These are phyloP conservation scores for Chrysosporium queenslandicum DNA, from an alignment of 2,329 filamentous ascomycete species.

Conservation along the genomic window DNA sequence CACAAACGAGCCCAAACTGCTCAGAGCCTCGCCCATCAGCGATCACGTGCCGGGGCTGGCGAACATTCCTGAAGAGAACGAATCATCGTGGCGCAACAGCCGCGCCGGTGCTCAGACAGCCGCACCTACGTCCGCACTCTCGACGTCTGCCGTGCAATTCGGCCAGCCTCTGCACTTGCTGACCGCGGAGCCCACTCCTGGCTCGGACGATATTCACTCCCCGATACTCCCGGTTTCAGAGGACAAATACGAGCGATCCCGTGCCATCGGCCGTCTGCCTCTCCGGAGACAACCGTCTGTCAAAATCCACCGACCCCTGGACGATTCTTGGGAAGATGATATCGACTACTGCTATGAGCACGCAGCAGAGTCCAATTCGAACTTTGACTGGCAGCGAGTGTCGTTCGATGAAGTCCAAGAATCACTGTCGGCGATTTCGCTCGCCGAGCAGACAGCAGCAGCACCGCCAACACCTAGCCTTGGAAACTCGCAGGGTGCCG, in stretches of 20 bases:
- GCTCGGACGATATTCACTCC: slow-evolving; percentile 9
- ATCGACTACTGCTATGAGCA: slow-evolving; percentile 55
- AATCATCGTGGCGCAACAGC: slow-evolving; percentile 26
- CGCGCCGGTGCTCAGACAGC: slow-evolving; percentile 19
- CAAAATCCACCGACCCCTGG: slow-evolving; percentile 31
- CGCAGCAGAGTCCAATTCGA: slow-evolving; percentile 50
- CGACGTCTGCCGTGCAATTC: slow-evolving; percentile 16
- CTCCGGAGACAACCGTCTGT: background rate
- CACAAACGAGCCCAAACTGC: slow-evolving; percentile 33
- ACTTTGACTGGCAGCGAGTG: slow-evolving; percentile 48
- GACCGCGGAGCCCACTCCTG: background rate
- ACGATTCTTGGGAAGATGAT: slow-evolving; percentile 49
- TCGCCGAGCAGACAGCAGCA: background rate
- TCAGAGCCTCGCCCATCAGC: slow-evolving; percentile 34
- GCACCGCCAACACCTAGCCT: background rate
- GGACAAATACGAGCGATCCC: background rate
- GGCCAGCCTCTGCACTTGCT: slow-evolving; percentile 8
- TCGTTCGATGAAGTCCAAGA: slow-evolving; percentile 26
- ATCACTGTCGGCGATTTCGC: slow-evolving; percentile 16
- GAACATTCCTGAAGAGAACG: slow-evolving; percentile 39
- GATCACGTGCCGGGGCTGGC: slow-evolving; percentile 34
- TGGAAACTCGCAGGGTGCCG: background rate
- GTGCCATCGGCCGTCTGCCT: background rate
- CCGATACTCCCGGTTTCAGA: slow-evolving; percentile 7
- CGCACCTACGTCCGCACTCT: slow-evolving; percentile 13